phyloP scores from a whole-genome alignment of 2,329 filamentous ascomycete genomes.

The Scytalidium lignicola region DNA sequence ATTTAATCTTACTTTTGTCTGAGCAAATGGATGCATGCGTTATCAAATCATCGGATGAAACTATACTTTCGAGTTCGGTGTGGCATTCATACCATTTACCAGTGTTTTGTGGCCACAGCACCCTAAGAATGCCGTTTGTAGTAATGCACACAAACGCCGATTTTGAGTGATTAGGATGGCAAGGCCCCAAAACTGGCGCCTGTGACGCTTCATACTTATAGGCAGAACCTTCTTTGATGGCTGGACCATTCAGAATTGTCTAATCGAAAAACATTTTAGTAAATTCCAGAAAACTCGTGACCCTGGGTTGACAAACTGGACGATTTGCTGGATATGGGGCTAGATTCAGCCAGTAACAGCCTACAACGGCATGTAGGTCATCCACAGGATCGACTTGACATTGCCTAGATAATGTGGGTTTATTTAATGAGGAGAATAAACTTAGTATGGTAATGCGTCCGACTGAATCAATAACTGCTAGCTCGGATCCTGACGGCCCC shows the following conservation, averaged over 20 bases:
- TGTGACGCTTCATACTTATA: conserved; percentile 69
- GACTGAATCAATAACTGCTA: conserved; percentile 75
- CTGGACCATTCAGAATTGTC: conserved; percentile 52
- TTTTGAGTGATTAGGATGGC: conserved; percentile 65
- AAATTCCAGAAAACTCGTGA: background rate
- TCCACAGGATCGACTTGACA: conserved; percentile 65
- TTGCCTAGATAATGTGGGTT: conserved; percentile 55
- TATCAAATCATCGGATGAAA: conserved; percentile 68
- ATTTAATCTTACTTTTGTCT: conserved; percentile 58
- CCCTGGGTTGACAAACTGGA: conserved; percentile 17
- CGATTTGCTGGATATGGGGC: conserved; percentile 20
- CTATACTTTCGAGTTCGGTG: conserved; percentile 69
- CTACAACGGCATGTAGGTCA: conserved; percentile 73
- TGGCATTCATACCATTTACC: conserved; percentile 66
- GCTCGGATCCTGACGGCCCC: conserved; percentile 68
- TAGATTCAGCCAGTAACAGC: conserved; percentile 73
- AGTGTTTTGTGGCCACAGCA: conserved; percentile 74
- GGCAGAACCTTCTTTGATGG: conserved; percentile 50
- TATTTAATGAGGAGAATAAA: conserved; percentile 68
- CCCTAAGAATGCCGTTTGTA: conserved; percentile 64
- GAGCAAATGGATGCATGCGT: conserved; percentile 74
- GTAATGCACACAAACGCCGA: conserved; percentile 75
- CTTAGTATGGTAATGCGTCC: conserved; percentile 73
- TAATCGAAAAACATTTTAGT: conserved; percentile 20
- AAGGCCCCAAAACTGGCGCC: conserved; percentile 63